phyloP scores from a whole-genome alignment of 2,329 filamentous ascomycete species.

The Fulvia fulva region DNA sequence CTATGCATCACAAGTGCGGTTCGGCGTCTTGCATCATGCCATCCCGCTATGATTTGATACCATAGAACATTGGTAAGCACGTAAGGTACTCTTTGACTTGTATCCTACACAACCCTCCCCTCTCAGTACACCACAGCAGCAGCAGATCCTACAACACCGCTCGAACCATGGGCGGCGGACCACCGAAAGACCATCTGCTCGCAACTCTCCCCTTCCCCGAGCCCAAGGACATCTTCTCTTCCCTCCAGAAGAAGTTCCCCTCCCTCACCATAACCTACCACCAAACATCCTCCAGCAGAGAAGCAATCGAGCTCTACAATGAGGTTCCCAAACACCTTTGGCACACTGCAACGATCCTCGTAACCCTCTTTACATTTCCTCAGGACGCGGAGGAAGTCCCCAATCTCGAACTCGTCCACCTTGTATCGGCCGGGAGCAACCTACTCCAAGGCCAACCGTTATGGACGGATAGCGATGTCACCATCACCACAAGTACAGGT shows the following conservation, averaged over 20 bases:
- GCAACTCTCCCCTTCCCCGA: constrained; percentile 33
- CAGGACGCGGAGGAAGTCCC: constrained; percentile 34
- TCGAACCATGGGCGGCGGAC: constrained; percentile 37
- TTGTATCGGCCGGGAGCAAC: constrained; percentile 56
- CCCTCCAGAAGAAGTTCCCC: constrained; percentile 42
- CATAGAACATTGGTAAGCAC: not conserved
- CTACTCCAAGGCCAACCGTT: constrained; percentile 52
- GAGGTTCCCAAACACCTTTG: constrained; percentile 35
- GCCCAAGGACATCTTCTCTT: constrained; percentile 36
- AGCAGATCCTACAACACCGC: not conserved
- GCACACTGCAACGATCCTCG: constrained; percentile 44
- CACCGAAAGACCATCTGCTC: constrained; percentile 33
- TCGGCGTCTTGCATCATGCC: not conserved
- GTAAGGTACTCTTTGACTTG: not conserved
- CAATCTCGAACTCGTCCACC: constrained; percentile 50
- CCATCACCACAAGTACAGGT: constrained; percentile 53
- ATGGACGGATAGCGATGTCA: constrained; percentile 49
- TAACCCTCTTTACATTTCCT: constrained; percentile 48
- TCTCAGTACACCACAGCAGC: not conserved
- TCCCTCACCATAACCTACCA: constrained; percentile 45
- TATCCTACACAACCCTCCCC: not conserved
- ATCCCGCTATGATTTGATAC: not conserved
- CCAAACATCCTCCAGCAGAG: constrained; percentile 24
- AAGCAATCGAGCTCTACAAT: constrained; percentile 8
- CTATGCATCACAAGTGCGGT: not conserved